phyloP scores from a whole-genome alignment of 225 moss, liverwort and hornwort genomes.

The Sphagnum contortum region DNA sequence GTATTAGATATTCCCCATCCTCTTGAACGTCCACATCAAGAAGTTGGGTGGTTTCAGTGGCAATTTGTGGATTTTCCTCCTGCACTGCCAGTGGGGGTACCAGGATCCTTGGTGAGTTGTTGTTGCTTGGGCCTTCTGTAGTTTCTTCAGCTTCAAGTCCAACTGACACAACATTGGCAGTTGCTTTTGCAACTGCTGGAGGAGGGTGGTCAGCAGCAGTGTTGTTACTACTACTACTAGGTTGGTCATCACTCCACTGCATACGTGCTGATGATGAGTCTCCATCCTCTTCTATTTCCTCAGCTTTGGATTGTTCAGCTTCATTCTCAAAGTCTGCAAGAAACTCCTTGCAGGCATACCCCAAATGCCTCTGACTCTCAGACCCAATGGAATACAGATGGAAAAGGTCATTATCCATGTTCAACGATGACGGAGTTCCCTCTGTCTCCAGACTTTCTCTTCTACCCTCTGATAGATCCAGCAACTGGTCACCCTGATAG shows the following conservation, averaged over 20 bases:
- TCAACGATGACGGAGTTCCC: slow-evolving; percentile 32
- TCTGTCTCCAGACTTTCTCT: slow-evolving; percentile 43
- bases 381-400: slow-evolving; percentile 23
- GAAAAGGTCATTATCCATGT: slow-evolving; percentile 21
- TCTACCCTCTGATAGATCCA: slow-evolving; percentile 25
- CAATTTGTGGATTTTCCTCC: slow-evolving; percentile 24
- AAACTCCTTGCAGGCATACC: slow-evolving; percentile 29
- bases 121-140: slow-evolving; percentile 21
- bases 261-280: slow-evolving; percentile 28
- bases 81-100: too few species aligned
- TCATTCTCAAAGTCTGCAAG: slow-evolving; percentile 37
- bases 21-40: slow-evolving; percentile 58
- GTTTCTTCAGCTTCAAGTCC: slow-evolving; percentile 27
- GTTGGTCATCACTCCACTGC: slow-evolving; percentile 46
- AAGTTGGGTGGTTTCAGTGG: slow-evolving; percentile 30
- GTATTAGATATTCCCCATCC: slow-evolving; percentile 84
- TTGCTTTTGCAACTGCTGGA: slow-evolving; percentile 6
- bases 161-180: slow-evolving; percentile 30
- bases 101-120: slow-evolving; percentile 4
- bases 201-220: slow-evolving; percentile 15
- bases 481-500: slow-evolving; percentile 31
- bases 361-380: slow-evolving; percentile 21
- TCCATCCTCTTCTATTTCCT: slow-evolving; percentile 49
- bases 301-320: slow-evolving; percentile 54
- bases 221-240: slow-evolving; percentile 14